A percentile compares a stretch with the other conserved stretches of the same genome.
Conservation (phyloP, 2,329 filamentous ascomycete genomes). For the Fusarium virguliforme region DNA sequence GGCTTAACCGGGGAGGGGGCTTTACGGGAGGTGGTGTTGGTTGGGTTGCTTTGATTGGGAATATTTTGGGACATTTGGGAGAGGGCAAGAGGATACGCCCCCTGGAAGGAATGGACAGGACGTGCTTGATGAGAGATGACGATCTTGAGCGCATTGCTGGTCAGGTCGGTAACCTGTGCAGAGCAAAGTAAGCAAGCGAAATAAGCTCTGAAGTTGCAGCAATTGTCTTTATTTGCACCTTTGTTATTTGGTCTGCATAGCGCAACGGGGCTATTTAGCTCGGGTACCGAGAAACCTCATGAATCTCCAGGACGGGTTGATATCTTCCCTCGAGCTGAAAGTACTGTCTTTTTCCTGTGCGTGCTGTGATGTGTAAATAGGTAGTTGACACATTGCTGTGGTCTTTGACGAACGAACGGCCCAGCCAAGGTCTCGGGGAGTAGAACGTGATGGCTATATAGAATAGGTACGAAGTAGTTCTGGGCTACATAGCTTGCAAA, state of each 20-base stretch:
- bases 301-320: slow-evolving; percentile 25
- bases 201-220: slow-evolving; percentile 32
- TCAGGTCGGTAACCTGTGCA: slow-evolving; percentile 21
- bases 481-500: background rate
- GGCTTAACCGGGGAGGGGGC: slow-evolving; percentile 28
- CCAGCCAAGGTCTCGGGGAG: background rate
- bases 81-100: slow-evolving; percentile 31
- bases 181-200: slow-evolving; percentile 23
- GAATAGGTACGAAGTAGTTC: background rate
- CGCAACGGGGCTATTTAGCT: slow-evolving; percentile 19
- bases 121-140: slow-evolving; percentile 32
- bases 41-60: slow-evolving; percentile 44
- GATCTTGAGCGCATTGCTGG: slow-evolving; percentile 23
- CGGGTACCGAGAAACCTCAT: slow-evolving; percentile 29
- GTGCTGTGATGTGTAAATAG: background rate
- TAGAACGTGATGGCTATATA: background rate
- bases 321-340: slow-evolving; percentile 14
- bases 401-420: background rate
- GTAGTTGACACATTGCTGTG: background rate
- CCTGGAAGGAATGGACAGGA: slow-evolving; percentile 39
- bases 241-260: slow-evolving; percentile 23
- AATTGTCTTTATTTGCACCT: slow-evolving; percentile 38
- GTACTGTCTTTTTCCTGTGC: background rate
- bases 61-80: slow-evolving; percentile 31
- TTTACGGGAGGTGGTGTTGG: slow-evolving; percentile 45